Evolutionary conservation across 1,284 basidiomycete genomes (phyloP).

Genomic region (Serendipita sp.): DNA sequence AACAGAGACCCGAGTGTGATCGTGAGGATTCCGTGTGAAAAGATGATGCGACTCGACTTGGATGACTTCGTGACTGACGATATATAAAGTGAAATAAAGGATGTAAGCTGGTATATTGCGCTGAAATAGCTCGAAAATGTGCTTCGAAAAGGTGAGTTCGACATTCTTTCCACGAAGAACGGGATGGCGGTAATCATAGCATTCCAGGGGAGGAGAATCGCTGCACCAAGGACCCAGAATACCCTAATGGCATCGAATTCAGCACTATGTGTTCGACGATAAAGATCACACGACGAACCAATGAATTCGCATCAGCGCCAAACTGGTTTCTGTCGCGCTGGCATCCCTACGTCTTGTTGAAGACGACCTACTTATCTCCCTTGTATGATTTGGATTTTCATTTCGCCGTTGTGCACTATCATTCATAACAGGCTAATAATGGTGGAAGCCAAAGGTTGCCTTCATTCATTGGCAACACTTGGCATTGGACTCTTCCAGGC

Average conservation of each 20-base stretch:
- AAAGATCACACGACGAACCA: neutral
- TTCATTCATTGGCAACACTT: no score
- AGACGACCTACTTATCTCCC: neutral
- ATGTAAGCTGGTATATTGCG: slow-evolving; percentile 43
- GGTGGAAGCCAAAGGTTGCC: neutral
- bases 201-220: slow-evolving; percentile 66
- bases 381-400: neutral
- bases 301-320: neutral
- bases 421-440: neutral
- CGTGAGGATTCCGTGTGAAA: slow-evolving; percentile 31
- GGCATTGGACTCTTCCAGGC: no score
- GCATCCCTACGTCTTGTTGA: neutral
- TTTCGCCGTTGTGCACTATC: neutral
- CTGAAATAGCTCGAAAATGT: slow-evolving; percentile 61
- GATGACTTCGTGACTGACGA: slow-evolving; percentile 25
- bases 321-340: neutral
- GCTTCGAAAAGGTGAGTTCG: slow-evolving; percentile 36
- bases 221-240: slow-evolving; percentile 56
- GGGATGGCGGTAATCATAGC: slow-evolving; percentile 64
- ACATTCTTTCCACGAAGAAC: slow-evolving; percentile 54
- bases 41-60: slow-evolving; percentile 36
- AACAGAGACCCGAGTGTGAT: slow-evolving; percentile 41
- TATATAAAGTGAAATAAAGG: slow-evolving; percentile 42
- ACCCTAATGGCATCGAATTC: slow-evolving; percentile 25
- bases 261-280: neutral